phyloP scores from a whole-genome alignment of 1,139 yeast species.

The Candida labiduridarum region DNA sequence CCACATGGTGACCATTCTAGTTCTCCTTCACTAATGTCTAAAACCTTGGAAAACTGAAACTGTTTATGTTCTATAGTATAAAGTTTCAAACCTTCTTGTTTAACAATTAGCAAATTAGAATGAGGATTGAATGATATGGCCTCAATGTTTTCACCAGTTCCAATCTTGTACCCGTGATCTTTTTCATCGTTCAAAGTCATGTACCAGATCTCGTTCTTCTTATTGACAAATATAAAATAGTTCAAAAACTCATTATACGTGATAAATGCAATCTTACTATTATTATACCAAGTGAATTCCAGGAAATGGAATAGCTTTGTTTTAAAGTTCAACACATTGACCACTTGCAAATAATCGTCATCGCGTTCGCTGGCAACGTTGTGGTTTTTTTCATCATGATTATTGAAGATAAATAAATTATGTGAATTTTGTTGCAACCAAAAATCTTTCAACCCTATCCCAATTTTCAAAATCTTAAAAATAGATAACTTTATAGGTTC shows the following conservation, averaged over 20 bases:
- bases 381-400: conserved; percentile 19
- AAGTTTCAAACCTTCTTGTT: conserved; percentile 16
- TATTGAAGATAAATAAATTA: conserved; percentile 35
- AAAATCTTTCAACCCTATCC: conserved; percentile 32
- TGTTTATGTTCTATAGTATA: conserved; percentile 17
- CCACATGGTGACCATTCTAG: conserved; percentile 43
- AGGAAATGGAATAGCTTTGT: conserved; percentile 31
- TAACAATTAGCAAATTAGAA: conserved; percentile 23
- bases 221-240: conserved; percentile 35
- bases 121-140: conserved; percentile 30
- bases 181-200: conserved; percentile 22
- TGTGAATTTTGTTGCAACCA: conserved; percentile 48
- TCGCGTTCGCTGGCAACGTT: conserved; percentile 7
- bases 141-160: conserved; percentile 9
- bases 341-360: conserved; percentile 31
- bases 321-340: conserved; percentile 36
- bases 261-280: conserved; percentile 23
- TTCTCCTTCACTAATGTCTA: conserved; percentile 12
- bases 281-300: conserved; percentile 34
- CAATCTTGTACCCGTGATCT: conserved; percentile 19
- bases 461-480: conserved; percentile 38
- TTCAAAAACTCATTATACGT: conserved; percentile 30
- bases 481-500: conserved; percentile 34
- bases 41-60: conserved; percentile 18
- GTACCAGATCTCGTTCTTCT: conserved; percentile 31